These are phyloP conservation scores for Phyllosticta ampelicida DNA, from an alignment of 2,329 filamentous ascomycete genomes.

Conservation along the genomic window DNA sequence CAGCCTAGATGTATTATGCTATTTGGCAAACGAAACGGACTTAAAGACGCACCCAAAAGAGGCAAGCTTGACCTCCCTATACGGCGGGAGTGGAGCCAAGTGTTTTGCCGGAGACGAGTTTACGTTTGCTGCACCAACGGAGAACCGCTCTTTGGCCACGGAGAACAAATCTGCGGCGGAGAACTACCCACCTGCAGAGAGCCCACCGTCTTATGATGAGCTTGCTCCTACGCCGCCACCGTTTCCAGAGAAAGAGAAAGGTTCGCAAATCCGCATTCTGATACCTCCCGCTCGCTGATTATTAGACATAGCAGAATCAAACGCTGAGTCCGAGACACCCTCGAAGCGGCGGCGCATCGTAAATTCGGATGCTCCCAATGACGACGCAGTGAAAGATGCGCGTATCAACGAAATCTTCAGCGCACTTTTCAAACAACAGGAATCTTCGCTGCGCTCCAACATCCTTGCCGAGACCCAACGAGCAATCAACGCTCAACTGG, in stretches of 20 bases:
- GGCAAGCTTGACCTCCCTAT: neutral
- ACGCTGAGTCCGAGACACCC: neutral
- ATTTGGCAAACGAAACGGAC: neutral
- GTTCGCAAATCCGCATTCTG: neutral
- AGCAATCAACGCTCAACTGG: neutral
- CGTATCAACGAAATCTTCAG: neutral
- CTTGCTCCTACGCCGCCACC: neutral
- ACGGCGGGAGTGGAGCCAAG: neutral
- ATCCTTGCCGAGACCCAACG: neutral
- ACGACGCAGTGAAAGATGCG: neutral
- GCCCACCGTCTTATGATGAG: slow-evolving; percentile 3
- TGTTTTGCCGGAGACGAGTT: neutral
- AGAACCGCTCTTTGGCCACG: too few relatives aligned
- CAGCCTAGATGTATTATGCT: neutral
- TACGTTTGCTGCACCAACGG: neutral
- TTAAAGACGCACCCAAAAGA: neutral
- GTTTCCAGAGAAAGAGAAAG: neutral
- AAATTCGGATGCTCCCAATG: neutral
- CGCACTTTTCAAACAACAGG: neutral
- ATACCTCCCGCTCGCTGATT: neutral
- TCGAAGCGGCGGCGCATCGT: neutral
- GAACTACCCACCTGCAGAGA: neutral
- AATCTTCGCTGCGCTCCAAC: neutral
- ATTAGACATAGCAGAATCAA: neutral
- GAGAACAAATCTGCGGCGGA: neutral